Percentiles rank a stretch among this genome's conserved stretches.
These are phyloP conservation scores for Hydnomerulius pinastri DNA, from an alignment of 768 basidiomycete genomes.

Conservation along the genomic window DNA sequence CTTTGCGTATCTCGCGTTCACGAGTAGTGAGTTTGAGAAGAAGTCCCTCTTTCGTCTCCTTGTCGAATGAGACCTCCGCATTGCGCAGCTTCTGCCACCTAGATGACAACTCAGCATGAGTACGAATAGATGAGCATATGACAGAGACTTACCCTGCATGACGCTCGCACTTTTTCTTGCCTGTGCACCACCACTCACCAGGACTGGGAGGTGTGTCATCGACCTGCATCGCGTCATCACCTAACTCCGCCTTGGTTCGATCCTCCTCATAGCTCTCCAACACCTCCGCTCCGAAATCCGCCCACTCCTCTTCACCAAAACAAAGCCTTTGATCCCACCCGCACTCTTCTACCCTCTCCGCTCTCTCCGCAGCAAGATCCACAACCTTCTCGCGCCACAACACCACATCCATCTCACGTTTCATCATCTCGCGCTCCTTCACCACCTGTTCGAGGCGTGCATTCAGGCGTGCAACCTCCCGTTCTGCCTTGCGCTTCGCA, in stretches of 20 bases:
- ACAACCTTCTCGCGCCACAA: conserved; percentile 70
- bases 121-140: not conserved
- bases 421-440: conserved; percentile 61
- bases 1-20: conserved; percentile 77
- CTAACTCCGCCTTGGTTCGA: conserved; percentile 34
- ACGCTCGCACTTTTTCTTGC: conserved; percentile 73
- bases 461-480: conserved; percentile 59
- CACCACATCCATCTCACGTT: conserved; percentile 68
- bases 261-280: conserved; percentile 69
- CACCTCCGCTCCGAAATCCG: conserved; percentile 63
- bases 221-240: conserved; percentile 41
- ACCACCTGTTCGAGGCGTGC: conserved; percentile 57
- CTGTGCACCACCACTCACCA: conserved; percentile 79
- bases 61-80: conserved; percentile 74
- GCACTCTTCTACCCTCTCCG: conserved; percentile 67
- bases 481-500: conserved; percentile 49
- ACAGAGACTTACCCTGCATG: conserved; percentile 63
- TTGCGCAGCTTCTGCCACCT: conserved; percentile 82
- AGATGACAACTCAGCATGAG: conserved; percentile 10
- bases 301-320: conserved; percentile 80
- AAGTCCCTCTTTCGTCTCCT: conserved; percentile 70
- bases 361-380: conserved; percentile 65
- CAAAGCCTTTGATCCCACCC: conserved; percentile 90
- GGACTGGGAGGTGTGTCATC: conserved; percentile 32
- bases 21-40: conserved; percentile 66